These are phyloP conservation scores for Phaffomyces antillensis DNA, from an alignment of 805 yeast species.

Conservation along the genomic window DNA sequence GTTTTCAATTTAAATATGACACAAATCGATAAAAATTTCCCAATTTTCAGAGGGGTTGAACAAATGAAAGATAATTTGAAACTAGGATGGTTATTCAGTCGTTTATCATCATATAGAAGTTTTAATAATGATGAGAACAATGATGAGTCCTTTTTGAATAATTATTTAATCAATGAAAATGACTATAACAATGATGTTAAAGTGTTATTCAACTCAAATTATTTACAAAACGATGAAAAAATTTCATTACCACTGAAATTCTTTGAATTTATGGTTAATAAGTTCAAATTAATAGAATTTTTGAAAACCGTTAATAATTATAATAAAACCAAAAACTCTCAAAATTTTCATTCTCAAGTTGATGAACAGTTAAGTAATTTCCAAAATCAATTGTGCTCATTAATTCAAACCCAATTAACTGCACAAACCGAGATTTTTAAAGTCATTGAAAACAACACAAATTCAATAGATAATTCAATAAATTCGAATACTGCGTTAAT, in stretches of 20 bases:
- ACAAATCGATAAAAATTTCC: constrained; percentile 18
- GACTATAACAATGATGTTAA: neutral
- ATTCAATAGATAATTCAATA: constrained; percentile 15
- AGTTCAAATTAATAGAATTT: constrained; percentile 31
- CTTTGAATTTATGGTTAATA: constrained; percentile 26
- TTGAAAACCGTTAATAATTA: constrained; percentile 27
- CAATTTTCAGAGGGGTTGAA: constrained; percentile 13
- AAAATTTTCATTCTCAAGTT: constrained; percentile 9
- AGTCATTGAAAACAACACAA: constrained; percentile 14
- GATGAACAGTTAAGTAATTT: constrained; percentile 29
- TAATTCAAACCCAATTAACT: constrained; percentile 26
- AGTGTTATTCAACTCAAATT: neutral
- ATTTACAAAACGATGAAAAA: neutral
- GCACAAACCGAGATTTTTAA: constrained; percentile 9
- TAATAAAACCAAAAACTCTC: neutral
- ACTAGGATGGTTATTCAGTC: constrained; percentile 20
- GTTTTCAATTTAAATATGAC: constrained; percentile 13
- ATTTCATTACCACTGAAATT: constrained; percentile 18
- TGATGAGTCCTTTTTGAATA: neutral
- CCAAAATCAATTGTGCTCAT: constrained; percentile 32
- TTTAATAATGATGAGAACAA: constrained; percentile 1
- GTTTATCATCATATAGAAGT: constrained; percentile 11
- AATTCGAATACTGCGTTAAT: constrained; percentile 1
- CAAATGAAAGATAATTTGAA: constrained; percentile 20
- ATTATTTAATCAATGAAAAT: neutral